A percentile compares a stretch with the other conserved stretches of the same genome.
These are phyloP conservation scores for Solanum hybrid DNA, from an alignment of 305 asterid species.

Conservation along the genomic window DNA sequence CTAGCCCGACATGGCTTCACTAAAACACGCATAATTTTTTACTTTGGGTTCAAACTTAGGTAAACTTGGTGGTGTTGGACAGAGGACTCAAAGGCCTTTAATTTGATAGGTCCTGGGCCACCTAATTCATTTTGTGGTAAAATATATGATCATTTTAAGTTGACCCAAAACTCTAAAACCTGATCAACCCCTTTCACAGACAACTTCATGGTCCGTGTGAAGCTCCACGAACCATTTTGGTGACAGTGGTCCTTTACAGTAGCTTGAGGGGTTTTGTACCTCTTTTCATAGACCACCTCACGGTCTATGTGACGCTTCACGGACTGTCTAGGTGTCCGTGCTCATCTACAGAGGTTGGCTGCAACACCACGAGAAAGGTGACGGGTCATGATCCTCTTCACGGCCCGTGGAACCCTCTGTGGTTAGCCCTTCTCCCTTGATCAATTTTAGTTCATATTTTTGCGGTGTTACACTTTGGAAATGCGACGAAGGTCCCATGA, in stretches of 20 bases:
- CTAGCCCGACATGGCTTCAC: background rate
- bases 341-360: background rate
- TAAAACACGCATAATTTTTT: background rate
- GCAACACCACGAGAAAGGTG: background rate
- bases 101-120: background rate
- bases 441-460: background rate
- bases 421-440: background rate
- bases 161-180: background rate
- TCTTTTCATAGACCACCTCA: background rate
- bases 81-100: background rate
- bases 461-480: background rate
- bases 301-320: background rate
- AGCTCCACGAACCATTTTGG: background rate
- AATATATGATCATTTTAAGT: background rate
- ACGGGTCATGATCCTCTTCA: background rate
- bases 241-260: background rate
- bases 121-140: background rate
- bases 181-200: background rate
- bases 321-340: background rate
- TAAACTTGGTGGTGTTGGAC: background rate
- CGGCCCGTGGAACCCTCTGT: background rate
- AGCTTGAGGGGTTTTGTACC: background rate
- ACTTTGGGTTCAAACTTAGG: background rate
- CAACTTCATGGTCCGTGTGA: background rate
- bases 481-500: background rate